These are phyloP conservation scores for Quercus glauca DNA, from an alignment of 306 rosid genomes.

Conservation along the genomic window DNA sequence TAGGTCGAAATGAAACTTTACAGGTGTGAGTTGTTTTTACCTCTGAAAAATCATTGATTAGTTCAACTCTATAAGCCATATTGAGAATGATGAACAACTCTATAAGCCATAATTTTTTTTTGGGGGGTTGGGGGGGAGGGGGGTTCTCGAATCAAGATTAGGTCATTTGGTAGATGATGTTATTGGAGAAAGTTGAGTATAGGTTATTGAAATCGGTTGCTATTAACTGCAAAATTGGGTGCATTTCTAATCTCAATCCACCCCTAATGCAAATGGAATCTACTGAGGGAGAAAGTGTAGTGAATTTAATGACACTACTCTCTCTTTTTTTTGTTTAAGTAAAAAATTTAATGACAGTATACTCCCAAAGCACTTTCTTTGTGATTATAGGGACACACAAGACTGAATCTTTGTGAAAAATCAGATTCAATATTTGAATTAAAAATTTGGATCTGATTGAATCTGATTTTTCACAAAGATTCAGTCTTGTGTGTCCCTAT, in stretches of 20 bases:
- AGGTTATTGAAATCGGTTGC: not conserved
- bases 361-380: not conserved
- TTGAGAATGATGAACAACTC: not conserved
- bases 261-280: not conserved
- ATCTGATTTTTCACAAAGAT: no score
- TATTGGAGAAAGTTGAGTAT: not conserved
- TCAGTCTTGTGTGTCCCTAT: no score
- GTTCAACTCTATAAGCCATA: not conserved
- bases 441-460: no score
- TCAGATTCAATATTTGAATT: not conserved
- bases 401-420: not conserved
- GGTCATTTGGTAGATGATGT: not conserved
- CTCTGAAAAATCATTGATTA: not conserved
- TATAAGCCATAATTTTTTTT: not conserved
- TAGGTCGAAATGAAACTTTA: no score
- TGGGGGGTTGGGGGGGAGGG: no score
- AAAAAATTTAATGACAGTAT: not conserved
- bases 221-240: not conserved
- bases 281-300: not conserved
- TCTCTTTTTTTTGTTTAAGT: no score
- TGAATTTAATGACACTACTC: not conserved
- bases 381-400: not conserved
- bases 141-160: not conserved
- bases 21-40: not conserved
- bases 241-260: not conserved